These are phyloP conservation scores for Boletus mariae DNA, from an alignment of 1,284 basidiomycete genomes.

Conservation along the genomic window DNA sequence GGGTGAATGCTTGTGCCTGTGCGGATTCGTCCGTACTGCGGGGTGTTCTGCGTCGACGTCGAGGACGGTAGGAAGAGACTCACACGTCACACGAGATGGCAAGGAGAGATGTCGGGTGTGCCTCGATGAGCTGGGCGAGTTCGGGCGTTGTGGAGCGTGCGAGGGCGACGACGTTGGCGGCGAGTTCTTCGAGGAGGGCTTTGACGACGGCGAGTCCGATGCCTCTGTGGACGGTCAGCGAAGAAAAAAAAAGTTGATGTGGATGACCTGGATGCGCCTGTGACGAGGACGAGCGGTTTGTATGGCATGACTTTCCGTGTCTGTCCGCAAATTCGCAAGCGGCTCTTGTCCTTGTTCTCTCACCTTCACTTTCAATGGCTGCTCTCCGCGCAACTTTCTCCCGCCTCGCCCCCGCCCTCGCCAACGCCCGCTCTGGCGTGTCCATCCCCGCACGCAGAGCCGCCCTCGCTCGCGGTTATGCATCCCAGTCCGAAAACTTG, in stretches of 20 bases:
- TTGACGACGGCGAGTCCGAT: conserved; percentile 75
- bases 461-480: conserved; percentile 56
- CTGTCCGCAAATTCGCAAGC: conserved; percentile 19
- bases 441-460: conserved; percentile 41
- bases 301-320: conserved; percentile 18
- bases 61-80: conserved; percentile 31
- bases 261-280: conserved; percentile 70
- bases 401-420: conserved; percentile 59
- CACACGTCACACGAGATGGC: conserved; percentile 71
- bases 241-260: background rate
- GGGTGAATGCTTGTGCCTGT: conserved; percentile 48
- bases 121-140: conserved; percentile 50
- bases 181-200: conserved; percentile 58
- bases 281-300: conserved; percentile 58
- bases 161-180: conserved; percentile 69
- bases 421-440: conserved; percentile 39
- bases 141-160: conserved; percentile 67
- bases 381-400: conserved; percentile 60
- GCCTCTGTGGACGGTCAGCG: conserved; percentile 49
- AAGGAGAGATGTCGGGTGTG: conserved; percentile 44
- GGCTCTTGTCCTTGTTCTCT: conserved; percentile 28
- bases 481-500: conserved; percentile 57
- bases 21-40: conserved; percentile 56
- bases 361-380: conserved; percentile 44
- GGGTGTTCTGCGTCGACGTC: conserved; percentile 7